These are phyloP conservation scores for Colletotrichum sp. DNA, from an alignment of 2,329 filamentous ascomycete genomes.

Conservation along the genomic window DNA sequence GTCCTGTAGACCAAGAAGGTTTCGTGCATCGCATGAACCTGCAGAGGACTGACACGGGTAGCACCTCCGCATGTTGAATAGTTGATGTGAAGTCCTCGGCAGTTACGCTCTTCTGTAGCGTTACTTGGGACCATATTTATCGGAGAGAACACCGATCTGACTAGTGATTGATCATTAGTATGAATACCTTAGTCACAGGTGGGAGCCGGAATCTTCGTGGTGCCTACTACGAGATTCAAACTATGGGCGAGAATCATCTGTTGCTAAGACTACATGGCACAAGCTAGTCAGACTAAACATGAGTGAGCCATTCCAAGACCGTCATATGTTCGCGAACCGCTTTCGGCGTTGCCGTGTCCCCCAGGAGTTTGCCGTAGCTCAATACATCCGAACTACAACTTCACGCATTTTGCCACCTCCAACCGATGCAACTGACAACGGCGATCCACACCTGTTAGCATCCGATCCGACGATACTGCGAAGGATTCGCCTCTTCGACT, in stretches of 20 bases:
- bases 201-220: neutral
- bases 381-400: neutral
- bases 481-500: neutral
- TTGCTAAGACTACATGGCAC: neutral
- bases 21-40: neutral
- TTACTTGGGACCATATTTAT: rapidly evolving
- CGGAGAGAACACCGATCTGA: neutral
- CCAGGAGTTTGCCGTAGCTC: neutral
- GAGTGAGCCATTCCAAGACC: neutral
- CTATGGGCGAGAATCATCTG: neutral
- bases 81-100: neutral
- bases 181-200: neutral
- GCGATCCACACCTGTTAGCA: neutral
- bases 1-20: neutral
- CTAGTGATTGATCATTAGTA: neutral
- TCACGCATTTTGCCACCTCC: neutral
- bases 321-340: rapidly evolving
- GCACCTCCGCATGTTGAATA: neutral
- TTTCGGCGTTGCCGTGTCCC: neutral
- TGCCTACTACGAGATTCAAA: neutral
- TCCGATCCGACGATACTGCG: neutral
- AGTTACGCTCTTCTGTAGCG: neutral
- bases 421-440: neutral
- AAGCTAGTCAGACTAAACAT: rapidly evolving
- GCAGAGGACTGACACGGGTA: neutral